phyloP scores from a whole-genome alignment of 306 rosid genomes.

The Glycine tomentella region DNA sequence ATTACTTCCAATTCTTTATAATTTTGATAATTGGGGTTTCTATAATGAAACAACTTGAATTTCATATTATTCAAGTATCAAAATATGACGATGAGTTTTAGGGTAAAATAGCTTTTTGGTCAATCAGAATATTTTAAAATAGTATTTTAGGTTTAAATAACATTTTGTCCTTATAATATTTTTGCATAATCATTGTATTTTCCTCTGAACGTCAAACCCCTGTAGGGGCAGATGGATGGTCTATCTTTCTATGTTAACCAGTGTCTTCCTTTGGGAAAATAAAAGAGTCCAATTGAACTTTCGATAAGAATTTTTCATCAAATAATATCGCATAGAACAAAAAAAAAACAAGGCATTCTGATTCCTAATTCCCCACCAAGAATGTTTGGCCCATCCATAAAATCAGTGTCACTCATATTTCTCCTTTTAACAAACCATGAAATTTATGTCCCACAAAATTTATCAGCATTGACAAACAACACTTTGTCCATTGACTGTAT shows the following conservation, averaged over 20 bases:
- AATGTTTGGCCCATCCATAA: not conserved
- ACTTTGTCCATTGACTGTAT: conserved; percentile 5
- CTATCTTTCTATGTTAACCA: no score
- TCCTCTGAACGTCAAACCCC: no score
- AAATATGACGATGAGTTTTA: not conserved
- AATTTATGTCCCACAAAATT: not conserved
- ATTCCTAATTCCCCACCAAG: not conserved
- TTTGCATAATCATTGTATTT: no score
- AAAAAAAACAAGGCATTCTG: not conserved
- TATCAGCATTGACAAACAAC: conserved; percentile 24
- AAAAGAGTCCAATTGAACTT: not conserved
- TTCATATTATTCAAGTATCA: not conserved
- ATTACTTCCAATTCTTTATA: not conserved
- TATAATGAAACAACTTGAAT: not conserved
- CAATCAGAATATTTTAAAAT: no score
- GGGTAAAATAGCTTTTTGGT: no score
- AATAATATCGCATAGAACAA: not conserved
- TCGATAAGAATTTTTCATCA: not conserved
- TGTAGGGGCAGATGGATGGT: no score
- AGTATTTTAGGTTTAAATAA: no score
- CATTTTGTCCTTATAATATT: no score
- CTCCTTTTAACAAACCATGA: not conserved
- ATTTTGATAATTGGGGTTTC: not conserved
- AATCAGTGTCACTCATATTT: not conserved
- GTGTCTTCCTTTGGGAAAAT: not conserved